Percentiles rank a stretch among this genome's conserved stretches.
phyloP scores from a whole-genome alignment of 2,329 filamentous ascomycete species.

The Claviceps quebecensis region DNA sequence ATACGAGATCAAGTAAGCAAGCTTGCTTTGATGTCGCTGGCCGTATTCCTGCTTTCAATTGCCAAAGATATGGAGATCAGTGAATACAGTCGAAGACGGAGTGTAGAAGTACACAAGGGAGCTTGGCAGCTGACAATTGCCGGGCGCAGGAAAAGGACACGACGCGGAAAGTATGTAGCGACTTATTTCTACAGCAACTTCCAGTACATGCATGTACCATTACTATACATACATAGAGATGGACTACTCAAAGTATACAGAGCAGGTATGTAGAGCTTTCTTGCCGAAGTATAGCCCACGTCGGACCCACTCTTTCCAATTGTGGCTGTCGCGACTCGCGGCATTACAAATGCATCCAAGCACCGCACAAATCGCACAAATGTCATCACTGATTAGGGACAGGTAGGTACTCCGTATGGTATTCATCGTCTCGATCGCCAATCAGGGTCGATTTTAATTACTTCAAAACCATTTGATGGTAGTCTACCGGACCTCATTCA shows the following conservation, averaged over 20 bases:
- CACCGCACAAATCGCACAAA: too few species aligned
- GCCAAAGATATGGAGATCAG: not conserved
- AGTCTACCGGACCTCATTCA: not conserved
- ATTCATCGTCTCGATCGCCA: not conserved
- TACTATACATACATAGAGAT: not conserved
- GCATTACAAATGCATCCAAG: too few species aligned
- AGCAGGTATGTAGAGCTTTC: too few species aligned
- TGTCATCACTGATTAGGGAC: too few species aligned
- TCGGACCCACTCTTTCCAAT: too few species aligned
- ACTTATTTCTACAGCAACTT: too few species aligned
- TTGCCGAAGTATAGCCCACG: too few species aligned
- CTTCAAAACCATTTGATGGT: not conserved
- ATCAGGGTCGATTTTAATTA: not conserved
- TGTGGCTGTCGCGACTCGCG: too few species aligned
- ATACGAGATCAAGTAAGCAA: not conserved
- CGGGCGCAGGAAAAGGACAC: constrained; percentile 6
- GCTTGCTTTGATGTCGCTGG: not conserved
- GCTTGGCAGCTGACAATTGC: not conserved
- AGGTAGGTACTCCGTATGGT: too few species aligned
- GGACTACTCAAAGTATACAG: too few species aligned
- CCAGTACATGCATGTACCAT: not conserved
- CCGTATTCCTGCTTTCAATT: not conserved
- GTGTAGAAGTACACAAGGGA: constrained; percentile 1
- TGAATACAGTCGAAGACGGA: not conserved
- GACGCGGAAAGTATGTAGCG: constrained; percentile 3